Evolutionary conservation across 192 early-diverging fungal species (phyloP), one percentile per base, ranked within the genome.

Genomic region (Backusella westeae): DNA sequence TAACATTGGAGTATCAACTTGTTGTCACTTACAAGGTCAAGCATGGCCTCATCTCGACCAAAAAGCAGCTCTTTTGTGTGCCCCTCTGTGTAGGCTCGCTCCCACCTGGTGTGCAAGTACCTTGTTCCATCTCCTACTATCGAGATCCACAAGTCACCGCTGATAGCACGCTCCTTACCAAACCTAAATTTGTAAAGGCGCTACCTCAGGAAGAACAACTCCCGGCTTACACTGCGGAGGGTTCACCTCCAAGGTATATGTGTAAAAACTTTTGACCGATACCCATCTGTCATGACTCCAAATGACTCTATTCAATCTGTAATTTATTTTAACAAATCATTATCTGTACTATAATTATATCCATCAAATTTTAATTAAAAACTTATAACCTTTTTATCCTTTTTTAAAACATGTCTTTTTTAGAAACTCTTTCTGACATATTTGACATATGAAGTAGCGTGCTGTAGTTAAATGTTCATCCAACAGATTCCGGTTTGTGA

Each of bases 151-250:
- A 38, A 19, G 59, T 74, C 21, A 23, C 15, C 6, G 9, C 32
- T 4, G 72, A 74, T 29, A 66, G 23, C 14, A 39, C 72, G 21
- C n/a, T 66, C 17, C n/a, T 56, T 15, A 74, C 72, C 19, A 74
- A 65, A 19, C 72, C 72, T 39, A 74, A 38, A 38, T 74, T 74
- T 42, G 32, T 74, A 29, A 72, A 72, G 29, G 15, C 14, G 12
- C 3, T 19, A 7, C 23, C 29, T 29, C 15, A 44, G 17, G 41
- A 72, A 44, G 39, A 44, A 34, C 70, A 72, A 72, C 39, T 72
- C 21, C 70, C 70, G 1, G 42, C 44, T 52, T 72, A 72, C 44
- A 17, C 39, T 49, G 42, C 44, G 32, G 44, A 72, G 12, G 29
- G 2, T 12, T 19, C 42, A 17, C 42, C 42, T 39, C 68, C 68